Evolutionary conservation across 1,139 yeast genomes (phyloP), one percentile per base, ranked within the genome.

Genomic region (Pichia cactophila): DNA sequence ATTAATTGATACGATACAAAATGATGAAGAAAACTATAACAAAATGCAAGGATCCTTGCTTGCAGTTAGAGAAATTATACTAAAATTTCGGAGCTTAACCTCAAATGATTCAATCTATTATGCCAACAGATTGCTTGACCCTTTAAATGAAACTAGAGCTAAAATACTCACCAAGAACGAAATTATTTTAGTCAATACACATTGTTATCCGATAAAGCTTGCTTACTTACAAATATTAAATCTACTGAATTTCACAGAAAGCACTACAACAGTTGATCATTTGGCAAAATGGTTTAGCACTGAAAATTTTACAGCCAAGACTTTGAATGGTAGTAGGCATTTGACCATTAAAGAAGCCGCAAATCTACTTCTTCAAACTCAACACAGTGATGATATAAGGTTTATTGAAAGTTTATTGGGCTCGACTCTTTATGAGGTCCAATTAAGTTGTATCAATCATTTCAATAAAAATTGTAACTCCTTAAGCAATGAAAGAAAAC

Each of bases 1-100:
- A 5, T 47, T 60, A n/a, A 29, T 60, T 26, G 12, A 38, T 4
- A 43, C 41, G 6, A 26, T 55, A 26, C 58, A 12, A 45, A 58
- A 5, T 50, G 26, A 41, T 1, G 16, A 36, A 7, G 37, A 11
- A 8, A 54, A 62, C 37, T 75, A 71, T 46, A 83, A 85, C 58
- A 65, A 64, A 43, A 58, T 73, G 0, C 94, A 85, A 61, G 94
- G 94, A 1, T 61, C 65, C 16, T 61, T 81, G 14, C 56, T 83
- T 41, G 80, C 85, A 2, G 29, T 51, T 2, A 47, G 38, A 26
- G 54, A 51, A 28, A 33, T 33, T 9, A 43, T 50, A n/a, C 11
- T 44, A 8, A 48, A 42, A 26, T 52, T 48, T 20, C 33, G 14
- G 12, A 17, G 16, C 1, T 28, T 44, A 9, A 42, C 53, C 36